Percentiles rank a stretch among this genome's conserved stretches.
Evolutionary conservation across 2,329 filamentous ascomycete genomes (phyloP).

Genomic region (Monosporascus sp.): DNA sequence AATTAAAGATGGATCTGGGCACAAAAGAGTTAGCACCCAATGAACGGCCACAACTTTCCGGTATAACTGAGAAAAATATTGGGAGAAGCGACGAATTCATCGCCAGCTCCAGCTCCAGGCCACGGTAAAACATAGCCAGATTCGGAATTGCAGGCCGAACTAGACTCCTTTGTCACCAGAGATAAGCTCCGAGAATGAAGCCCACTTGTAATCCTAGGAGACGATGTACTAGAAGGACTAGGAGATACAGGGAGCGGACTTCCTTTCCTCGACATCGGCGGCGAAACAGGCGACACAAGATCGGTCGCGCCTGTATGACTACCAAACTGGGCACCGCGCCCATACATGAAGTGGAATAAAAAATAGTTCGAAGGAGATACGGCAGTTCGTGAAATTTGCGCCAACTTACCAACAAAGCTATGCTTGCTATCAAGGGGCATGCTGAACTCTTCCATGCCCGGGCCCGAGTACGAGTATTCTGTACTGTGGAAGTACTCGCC

Average conservation of each 20-base stretch:
- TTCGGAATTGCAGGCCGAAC: too few species aligned
- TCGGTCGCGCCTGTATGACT: neutral
- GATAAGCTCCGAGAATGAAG: too few species aligned
- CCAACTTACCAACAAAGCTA: slow-evolving; percentile 52
- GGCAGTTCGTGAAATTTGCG: slow-evolving; percentile 29
- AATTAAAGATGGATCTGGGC: slow-evolving; percentile 50
- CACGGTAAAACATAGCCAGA: too few species aligned
- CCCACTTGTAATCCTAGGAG: neutral
- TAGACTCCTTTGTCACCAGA: too few species aligned
- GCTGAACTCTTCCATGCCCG: slow-evolving; percentile 45
- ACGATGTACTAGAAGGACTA: neutral
- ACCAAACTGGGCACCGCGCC: neutral
- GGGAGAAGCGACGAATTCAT: too few species aligned
- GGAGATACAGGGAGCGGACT: neutral
- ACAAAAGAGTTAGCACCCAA: slow-evolving; percentile 30
- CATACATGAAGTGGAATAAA: slow-evolving; percentile 17
- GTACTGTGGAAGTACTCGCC: slow-evolving; percentile 46
- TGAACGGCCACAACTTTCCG: slow-evolving; percentile 5
- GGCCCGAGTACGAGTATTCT: slow-evolving; percentile 50
- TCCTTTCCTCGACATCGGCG: neutral
- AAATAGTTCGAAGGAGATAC: slow-evolving; percentile 15
- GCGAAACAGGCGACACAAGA: neutral
- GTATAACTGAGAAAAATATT: neutral
- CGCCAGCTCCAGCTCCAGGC: too few species aligned
- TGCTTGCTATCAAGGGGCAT: slow-evolving; percentile 45